Conservation (phyloP, 345 rosid species). For the Pugionium dolabratum region DNA sequence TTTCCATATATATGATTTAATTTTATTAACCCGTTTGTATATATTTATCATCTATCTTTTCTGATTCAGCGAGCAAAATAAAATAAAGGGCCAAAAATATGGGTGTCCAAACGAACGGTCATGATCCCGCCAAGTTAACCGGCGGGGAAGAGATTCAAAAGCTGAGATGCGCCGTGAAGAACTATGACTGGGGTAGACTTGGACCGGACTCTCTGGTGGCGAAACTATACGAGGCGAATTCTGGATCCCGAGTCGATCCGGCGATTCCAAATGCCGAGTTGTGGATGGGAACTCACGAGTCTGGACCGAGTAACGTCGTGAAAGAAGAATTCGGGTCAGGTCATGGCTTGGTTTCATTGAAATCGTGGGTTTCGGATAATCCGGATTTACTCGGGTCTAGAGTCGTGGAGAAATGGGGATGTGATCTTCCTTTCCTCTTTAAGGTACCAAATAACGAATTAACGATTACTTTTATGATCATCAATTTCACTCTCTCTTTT, state of each 20-base stretch:
- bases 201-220: slow-evolving; percentile 71
- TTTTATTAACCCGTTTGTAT: slow-evolving; percentile 1
- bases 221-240: slow-evolving; percentile 61
- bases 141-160: slow-evolving; percentile 39
- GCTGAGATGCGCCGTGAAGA: slow-evolving; percentile 70
- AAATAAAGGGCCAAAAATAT: slow-evolving; percentile 9
- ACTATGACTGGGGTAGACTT: slow-evolving; percentile 77
- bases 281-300: slow-evolving; percentile 79
- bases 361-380: slow-evolving; percentile 65
- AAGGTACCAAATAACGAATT: slow-evolving; percentile 51
- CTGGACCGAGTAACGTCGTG: slow-evolving; percentile 72
- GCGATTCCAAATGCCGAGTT: slow-evolving; percentile 64
- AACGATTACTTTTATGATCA: no score
- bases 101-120: slow-evolving; percentile 37
- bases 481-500: neutral
- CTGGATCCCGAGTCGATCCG: slow-evolving; percentile 42
- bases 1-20: slow-evolving; percentile 5
- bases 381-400: slow-evolving; percentile 69
- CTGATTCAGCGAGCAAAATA: neutral
- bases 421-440: slow-evolving; percentile 92
- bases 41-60: slow-evolving; percentile 14
- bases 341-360: slow-evolving; percentile 45
- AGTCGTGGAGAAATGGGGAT: slow-evolving; percentile 80
- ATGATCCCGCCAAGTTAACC: slow-evolving; percentile 26
- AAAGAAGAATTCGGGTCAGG: slow-evolving; percentile 33